Evolutionary conservation across 208 protist genomes (phyloP).

Genomic region (Phytomonas francai): DNA sequence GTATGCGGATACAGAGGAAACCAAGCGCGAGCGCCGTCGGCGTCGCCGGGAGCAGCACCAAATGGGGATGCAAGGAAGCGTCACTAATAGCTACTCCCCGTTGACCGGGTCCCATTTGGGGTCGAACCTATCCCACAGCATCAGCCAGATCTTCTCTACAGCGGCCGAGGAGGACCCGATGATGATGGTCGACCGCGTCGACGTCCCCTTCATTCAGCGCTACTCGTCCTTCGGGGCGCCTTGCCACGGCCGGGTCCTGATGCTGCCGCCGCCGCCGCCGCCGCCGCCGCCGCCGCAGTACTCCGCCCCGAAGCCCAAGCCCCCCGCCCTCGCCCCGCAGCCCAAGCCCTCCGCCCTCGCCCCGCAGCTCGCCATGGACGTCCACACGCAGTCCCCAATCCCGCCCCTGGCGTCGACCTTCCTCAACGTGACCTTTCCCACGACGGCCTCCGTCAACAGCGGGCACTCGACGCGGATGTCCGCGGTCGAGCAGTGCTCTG

Average conservation of each 20-base stretch:
- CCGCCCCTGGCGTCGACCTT: constrained; percentile 22
- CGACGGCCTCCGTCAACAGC: constrained; percentile 14
- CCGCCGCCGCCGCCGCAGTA: constrained; percentile 2
- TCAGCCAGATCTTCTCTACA: too few relatives aligned
- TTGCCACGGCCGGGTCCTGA: too few relatives aligned
- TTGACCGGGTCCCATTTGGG: too few relatives aligned
- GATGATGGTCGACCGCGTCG: too few relatives aligned
- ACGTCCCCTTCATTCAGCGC: too few relatives aligned
- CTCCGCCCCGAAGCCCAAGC: constrained; percentile 5
- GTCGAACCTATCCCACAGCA: too few relatives aligned
- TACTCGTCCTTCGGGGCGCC: too few relatives aligned
- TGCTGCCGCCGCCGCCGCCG: constrained; percentile 3
- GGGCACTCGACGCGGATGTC: constrained; percentile 17
- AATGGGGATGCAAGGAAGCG: too few relatives aligned
- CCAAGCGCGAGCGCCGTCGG: constrained; percentile 64
- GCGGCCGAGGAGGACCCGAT: too few relatives aligned
- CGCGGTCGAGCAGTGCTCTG: constrained; percentile 13
- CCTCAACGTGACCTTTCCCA: constrained; percentile 32
- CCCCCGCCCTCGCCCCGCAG: background rate
- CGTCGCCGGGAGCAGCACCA: constrained; percentile 42
- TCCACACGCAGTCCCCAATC: constrained; percentile 13
- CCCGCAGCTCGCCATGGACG: background rate
- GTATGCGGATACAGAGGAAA: constrained; percentile 70
- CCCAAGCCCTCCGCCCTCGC: background rate
- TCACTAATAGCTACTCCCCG: too few relatives aligned